phyloP scores from a whole-genome alignment of 2,329 filamentous ascomycete species.

The Aspergillus puulaauensis region DNA sequence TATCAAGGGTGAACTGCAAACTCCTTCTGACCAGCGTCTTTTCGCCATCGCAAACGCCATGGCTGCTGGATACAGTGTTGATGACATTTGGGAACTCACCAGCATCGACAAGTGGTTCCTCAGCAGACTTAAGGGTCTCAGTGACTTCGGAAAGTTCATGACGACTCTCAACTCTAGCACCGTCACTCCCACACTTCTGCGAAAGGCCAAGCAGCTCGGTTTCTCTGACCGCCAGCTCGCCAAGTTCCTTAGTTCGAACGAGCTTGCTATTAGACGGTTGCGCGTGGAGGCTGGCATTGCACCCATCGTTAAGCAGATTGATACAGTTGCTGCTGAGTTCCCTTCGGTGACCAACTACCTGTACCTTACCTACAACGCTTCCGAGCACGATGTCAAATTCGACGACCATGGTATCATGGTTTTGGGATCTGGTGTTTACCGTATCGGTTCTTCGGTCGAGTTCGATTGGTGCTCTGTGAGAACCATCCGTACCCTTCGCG shows the following conservation, averaged over 20 bases:
- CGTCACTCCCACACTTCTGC: slow-evolving; percentile 64
- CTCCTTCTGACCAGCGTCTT: slow-evolving; percentile 92
- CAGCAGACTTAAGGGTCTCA: slow-evolving; percentile 84
- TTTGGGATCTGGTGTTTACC: slow-evolving; percentile 90
- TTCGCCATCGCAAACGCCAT: slow-evolving; percentile 98
- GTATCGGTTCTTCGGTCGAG: slow-evolving; percentile 95
- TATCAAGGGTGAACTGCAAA: slow-evolving; percentile 93
- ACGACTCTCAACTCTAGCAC: slow-evolving; percentile 66
- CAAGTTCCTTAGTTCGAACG: slow-evolving; percentile 91
- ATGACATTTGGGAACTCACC: slow-evolving; percentile 97
- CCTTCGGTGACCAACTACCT: slow-evolving; percentile 93
- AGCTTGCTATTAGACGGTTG: slow-evolving; percentile 80
- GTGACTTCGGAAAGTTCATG: slow-evolving; percentile 83
- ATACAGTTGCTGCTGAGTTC: slow-evolving; percentile 97
- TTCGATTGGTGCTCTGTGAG: slow-evolving; percentile 99
- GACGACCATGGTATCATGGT: slow-evolving; percentile 95
- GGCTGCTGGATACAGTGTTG: slow-evolving; percentile 87
- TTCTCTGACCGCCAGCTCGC: slow-evolving; percentile 94
- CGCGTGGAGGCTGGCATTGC: slow-evolving; percentile 83
- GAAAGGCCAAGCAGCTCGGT: slow-evolving; percentile 86
- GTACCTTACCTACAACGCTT: slow-evolving; percentile 93
- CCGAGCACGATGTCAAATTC: slow-evolving; percentile 79
- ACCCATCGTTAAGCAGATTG: slow-evolving; percentile 95
- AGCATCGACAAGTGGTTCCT: slow-evolving; percentile 99
- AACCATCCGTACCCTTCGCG: slow-evolving; percentile 84